Conservation (phyloP, 805 yeast genomes). For the Wickerhamomyces tratensis region DNA sequence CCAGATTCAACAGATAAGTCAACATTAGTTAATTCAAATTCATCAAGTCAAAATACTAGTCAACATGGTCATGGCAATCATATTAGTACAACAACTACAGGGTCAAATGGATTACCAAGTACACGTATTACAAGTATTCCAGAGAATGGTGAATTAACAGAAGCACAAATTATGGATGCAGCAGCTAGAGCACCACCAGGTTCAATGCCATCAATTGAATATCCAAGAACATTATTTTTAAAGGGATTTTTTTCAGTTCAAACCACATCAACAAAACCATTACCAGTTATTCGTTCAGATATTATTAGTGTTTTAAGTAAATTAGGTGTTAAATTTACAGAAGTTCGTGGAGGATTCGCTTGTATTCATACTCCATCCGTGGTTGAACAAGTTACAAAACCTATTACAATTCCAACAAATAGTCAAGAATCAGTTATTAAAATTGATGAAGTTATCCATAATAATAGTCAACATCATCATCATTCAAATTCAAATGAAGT, state of each 20-base stretch:
- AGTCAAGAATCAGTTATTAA: too few relatives aligned
- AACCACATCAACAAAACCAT: constrained; percentile 86
- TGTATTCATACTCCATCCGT: constrained; percentile 61
- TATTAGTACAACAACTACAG: neutral
- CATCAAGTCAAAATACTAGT: constrained; percentile 6
- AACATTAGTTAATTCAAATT: constrained; percentile 9
- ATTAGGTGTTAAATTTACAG: constrained; percentile 73
- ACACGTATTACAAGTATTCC: neutral
- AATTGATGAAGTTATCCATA: too few relatives aligned
- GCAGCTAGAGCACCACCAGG: constrained; percentile 58
- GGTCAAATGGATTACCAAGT: constrained; percentile 1
- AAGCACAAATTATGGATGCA: constrained; percentile 35
- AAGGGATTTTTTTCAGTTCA: constrained; percentile 93
- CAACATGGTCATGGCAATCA: constrained; percentile 1
- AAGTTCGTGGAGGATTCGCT: constrained; percentile 89
- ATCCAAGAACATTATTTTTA: constrained; percentile 81
- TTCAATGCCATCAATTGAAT: constrained; percentile 89
- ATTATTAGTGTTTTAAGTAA: constrained; percentile 68
- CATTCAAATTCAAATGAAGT: too few relatives aligned
- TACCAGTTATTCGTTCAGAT: constrained; percentile 80
- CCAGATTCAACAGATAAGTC: constrained; percentile 11
- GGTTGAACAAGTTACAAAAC: constrained; percentile 3
- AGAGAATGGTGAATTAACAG: constrained; percentile 25
- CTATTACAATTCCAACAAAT: too few relatives aligned
- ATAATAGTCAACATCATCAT: too few relatives aligned